Evolutionary conservation across 257 asterid genomes (phyloP).

Genomic region (Dorcoceras hygrometricum): DNA sequence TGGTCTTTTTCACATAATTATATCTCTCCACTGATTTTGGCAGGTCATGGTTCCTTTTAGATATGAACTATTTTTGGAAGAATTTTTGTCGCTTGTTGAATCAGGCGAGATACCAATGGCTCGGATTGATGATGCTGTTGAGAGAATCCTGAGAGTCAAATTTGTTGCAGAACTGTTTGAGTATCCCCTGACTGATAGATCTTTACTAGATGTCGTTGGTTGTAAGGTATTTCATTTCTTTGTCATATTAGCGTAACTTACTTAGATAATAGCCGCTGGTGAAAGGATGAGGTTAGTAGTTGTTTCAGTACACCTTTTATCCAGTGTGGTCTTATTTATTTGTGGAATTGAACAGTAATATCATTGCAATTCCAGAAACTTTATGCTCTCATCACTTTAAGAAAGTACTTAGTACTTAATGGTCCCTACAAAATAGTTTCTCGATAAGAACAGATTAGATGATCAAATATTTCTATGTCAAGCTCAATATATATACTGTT

Average conservation of each 20-base stretch:
- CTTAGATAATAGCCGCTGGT: constrained; percentile 9
- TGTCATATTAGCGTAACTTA: background rate
- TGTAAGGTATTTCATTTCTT: constrained; percentile 62
- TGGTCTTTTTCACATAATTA: constrained; percentile 12
- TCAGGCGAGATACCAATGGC: constrained; percentile 80
- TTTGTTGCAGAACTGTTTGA: constrained; percentile 82
- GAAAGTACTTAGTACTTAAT: background rate
- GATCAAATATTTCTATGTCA: constrained; percentile 4
- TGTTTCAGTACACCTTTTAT: constrained; percentile 2
- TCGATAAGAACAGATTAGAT: background rate
- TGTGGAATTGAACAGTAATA: background rate
- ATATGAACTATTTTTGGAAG: constrained; percentile 76
- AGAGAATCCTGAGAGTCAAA: constrained; percentile 87
- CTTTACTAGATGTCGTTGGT: constrained; percentile 79
- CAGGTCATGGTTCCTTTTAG: constrained; percentile 98
- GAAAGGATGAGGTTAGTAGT: constrained; percentile 8
- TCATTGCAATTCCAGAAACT: background rate
- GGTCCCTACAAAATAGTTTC: background rate
- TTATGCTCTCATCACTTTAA: background rate
- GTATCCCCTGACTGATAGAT: constrained; percentile 73
- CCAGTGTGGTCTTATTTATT: constrained; percentile 15
- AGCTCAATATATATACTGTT: background rate
- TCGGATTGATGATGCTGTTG: constrained; percentile 92
- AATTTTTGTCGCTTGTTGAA: constrained; percentile 65
- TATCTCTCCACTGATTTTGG: constrained; percentile 25